phyloP scores from a whole-genome alignment of 1,284 basidiomycete genomes.

The Meripilus lineatus region DNA sequence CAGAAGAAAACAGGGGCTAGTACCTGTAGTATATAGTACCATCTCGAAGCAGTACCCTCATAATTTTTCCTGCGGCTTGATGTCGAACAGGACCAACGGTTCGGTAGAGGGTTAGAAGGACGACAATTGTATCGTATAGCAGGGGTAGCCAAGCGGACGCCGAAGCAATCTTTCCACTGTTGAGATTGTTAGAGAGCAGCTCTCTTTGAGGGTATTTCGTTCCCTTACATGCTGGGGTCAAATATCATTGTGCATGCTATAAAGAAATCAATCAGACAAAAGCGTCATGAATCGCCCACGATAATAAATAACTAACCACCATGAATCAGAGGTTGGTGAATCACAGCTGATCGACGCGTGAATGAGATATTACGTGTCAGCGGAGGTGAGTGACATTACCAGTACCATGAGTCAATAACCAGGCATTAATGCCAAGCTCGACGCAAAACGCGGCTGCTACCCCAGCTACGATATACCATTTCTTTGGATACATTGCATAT shows the following conservation, averaged over 20 bases:
- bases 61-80: slow-evolving; percentile 36
- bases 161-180: slow-evolving; percentile 29
- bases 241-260: slow-evolving; percentile 56
- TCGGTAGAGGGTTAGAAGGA: slow-evolving; percentile 40
- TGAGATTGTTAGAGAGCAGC: not conserved
- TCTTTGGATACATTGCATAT: slow-evolving; percentile 39
- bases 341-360: slow-evolving; percentile 8
- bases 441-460: slow-evolving; percentile 34
- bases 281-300: not conserved
- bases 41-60: slow-evolving; percentile 45
- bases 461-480: slow-evolving; percentile 29
- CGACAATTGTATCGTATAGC: slow-evolving; percentile 49
- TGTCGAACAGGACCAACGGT: slow-evolving; percentile 37
- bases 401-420: slow-evolving; percentile 34
- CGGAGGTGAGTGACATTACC: slow-evolving; percentile 11
- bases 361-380: too few species aligned
- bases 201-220: not conserved
- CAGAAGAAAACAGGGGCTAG: slow-evolving; percentile 3
- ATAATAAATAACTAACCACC: not conserved
- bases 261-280: slow-evolving; percentile 1
- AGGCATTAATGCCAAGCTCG: slow-evolving; percentile 41
- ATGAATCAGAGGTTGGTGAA: slow-evolving; percentile 9
- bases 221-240: slow-evolving; percentile 32
- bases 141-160: slow-evolving; percentile 53
- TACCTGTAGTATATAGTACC: slow-evolving; percentile 53